Evolutionary conservation across 306 rosid species (phyloP).

Genomic region (Prunus dulcis): DNA sequence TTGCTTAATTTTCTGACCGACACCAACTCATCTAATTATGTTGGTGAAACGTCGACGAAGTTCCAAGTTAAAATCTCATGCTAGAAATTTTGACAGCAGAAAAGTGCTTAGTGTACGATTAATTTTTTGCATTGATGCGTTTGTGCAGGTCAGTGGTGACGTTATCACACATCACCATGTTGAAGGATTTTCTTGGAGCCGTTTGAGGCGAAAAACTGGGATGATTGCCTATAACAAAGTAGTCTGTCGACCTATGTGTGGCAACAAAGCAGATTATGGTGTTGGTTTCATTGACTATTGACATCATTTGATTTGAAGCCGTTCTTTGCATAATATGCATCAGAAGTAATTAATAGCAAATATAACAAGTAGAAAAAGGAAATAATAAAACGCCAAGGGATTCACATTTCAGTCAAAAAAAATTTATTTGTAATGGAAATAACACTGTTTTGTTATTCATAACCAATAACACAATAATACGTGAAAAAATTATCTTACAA

Average conservation of each 20-base stretch:
- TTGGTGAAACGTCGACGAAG: not conserved
- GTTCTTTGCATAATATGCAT: not conserved
- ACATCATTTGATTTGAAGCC: not conserved
- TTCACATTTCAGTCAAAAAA: too few species aligned
- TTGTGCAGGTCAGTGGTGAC: slow-evolving; percentile 4
- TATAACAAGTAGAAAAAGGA: not conserved
- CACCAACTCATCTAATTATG: not conserved
- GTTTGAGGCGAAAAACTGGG: slow-evolving; percentile 4
- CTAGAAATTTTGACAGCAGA: too few species aligned
- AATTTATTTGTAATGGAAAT: too few species aligned
- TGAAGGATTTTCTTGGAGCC: not conserved
- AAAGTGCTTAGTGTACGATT: too few species aligned
- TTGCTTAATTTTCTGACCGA: not conserved
- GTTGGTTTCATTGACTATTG: not conserved
- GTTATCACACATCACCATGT: not conserved
- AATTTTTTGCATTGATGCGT: too few species aligned
- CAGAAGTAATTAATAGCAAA: not conserved
- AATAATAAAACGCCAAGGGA: not conserved
- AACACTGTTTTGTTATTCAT: too few species aligned
- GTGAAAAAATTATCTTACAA: too few species aligned
- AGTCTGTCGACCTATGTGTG: not conserved
- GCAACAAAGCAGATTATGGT: not conserved
- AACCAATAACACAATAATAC: too few species aligned
- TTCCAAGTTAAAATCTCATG: not conserved
- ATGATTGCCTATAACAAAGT: slow-evolving; percentile 12